These are phyloP conservation scores for Entomortierella parvispora DNA, from an alignment of 192 early-diverging fungal species.

Conservation along the genomic window DNA sequence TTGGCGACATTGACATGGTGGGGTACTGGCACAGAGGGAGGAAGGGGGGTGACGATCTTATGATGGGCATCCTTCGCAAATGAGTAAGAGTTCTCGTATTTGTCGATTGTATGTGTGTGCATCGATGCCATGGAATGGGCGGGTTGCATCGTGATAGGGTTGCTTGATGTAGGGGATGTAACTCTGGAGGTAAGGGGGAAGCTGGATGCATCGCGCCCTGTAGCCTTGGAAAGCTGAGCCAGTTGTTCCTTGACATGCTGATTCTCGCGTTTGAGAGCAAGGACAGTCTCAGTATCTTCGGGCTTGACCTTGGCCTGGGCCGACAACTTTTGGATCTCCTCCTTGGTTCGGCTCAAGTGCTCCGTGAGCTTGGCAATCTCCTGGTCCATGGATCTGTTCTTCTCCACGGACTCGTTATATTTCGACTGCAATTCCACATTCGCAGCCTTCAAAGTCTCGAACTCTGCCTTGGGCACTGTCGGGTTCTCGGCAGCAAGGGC, in stretches of 20 bases:
- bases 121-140: constrained; percentile 11
- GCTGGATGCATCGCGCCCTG: constrained; percentile 56
- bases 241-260: constrained; percentile 77
- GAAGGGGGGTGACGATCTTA: constrained; percentile 36
- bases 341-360: constrained; percentile 65
- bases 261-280: constrained; percentile 77
- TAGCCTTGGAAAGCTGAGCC: constrained; percentile 62
- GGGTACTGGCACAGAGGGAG: constrained; percentile 33
- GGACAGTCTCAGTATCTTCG: constrained; percentile 69
- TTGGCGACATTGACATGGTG: constrained; percentile 16
- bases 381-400: constrained; percentile 70
- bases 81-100: constrained; percentile 52
- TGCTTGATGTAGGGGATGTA: constrained; percentile 24
- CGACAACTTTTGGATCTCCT: constrained; percentile 72
- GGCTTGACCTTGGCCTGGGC: constrained; percentile 60
- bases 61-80: constrained; percentile 32
- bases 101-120: constrained; percentile 37
- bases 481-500: constrained; percentile 60
- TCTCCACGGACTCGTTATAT: constrained; percentile 66
- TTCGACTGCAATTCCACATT: constrained; percentile 71
- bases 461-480: constrained; percentile 70
- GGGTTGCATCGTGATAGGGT: background rate
- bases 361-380: constrained; percentile 69
- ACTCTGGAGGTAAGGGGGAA: constrained; percentile 43
- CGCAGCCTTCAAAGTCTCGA: constrained; percentile 62